Percentiles rank a stretch among this genome's conserved stretches.
phyloP scores from a whole-genome alignment of 1,284 basidiomycete genomes.

The Puccinia polysora region DNA sequence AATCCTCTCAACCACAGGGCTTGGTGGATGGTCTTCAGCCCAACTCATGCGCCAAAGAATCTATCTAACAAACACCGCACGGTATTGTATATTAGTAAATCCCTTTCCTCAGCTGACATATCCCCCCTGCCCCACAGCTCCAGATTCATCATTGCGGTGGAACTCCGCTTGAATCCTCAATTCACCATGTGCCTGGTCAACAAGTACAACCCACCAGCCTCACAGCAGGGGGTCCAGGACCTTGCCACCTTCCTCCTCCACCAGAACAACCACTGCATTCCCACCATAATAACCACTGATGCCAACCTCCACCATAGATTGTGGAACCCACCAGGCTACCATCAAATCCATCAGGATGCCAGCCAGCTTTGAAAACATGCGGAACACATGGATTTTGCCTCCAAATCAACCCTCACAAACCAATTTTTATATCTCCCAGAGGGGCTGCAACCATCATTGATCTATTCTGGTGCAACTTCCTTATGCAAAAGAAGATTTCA shows the following conservation, averaged over 20 bases:
- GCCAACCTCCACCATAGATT: not conserved
- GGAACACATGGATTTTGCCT: not conserved
- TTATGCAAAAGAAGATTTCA: not conserved
- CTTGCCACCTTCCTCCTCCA: not conserved
- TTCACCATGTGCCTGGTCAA: not conserved
- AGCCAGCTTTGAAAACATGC: not conserved
- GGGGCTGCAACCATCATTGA: not conserved
- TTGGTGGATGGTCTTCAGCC: not conserved
- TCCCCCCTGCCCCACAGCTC: not conserved
- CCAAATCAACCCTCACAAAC: not conserved
- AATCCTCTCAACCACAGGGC: not conserved
- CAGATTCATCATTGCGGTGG: not conserved
- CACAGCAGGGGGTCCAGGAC: not conserved
- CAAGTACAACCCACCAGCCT: not conserved
- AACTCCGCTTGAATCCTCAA: not conserved
- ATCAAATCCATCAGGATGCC: not conserved
- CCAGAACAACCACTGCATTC: not conserved
- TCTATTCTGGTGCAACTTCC: conserved; percentile 1
- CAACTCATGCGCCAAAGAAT: not conserved
- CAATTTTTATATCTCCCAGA: not conserved
- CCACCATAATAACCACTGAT: not conserved
- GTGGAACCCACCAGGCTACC: conserved; percentile 1
- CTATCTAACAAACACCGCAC: not conserved
- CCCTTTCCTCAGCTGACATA: not conserved
- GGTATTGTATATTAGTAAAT: not conserved